Conservation (phyloP, 2,329 filamentous ascomycete species). For the Phaeophleospora eucalypticola region DNA sequence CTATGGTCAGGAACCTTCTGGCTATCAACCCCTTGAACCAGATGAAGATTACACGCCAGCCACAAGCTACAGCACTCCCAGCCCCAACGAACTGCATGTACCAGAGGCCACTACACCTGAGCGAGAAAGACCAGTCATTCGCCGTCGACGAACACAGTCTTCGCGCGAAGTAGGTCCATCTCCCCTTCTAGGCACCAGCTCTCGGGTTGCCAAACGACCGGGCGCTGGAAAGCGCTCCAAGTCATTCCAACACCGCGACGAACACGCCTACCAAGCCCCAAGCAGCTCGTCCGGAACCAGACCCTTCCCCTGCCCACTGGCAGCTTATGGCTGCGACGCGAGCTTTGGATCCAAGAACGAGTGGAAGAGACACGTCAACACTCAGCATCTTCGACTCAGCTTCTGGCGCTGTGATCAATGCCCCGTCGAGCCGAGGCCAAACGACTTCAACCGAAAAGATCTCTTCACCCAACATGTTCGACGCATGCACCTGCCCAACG, state of each 20-base stretch:
- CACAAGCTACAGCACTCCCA: slow-evolving; percentile 7
- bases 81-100: background rate
- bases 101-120: background rate
- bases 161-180: slow-evolving; percentile 2
- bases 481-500: slow-evolving; percentile 69
- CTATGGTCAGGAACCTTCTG: no score
- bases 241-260: slow-evolving; percentile 6
- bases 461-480: slow-evolving; percentile 84
- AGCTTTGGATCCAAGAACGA: slow-evolving; percentile 83
- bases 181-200: slow-evolving; percentile 3
- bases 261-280: background rate
- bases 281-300: background rate
- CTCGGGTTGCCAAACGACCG: slow-evolving; percentile 16
- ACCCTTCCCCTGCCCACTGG: slow-evolving; percentile 73
- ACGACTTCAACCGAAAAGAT: slow-evolving; percentile 87
- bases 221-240: slow-evolving; percentile 9
- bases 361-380: slow-evolving; percentile 84
- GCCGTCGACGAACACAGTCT: slow-evolving; percentile 16
- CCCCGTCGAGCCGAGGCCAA: slow-evolving; percentile 33
- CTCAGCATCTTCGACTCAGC: slow-evolving; percentile 70
- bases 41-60: slow-evolving; percentile 5
- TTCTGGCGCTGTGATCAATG: slow-evolving; percentile 74
- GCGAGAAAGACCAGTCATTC: slow-evolving; percentile 12
- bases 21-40: slow-evolving; percentile 21
- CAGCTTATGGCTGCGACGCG: slow-evolving; percentile 67